Evolutionary conservation across 805 yeast species (phyloP).

Genomic region (Geotrichum ghanense): DNA sequence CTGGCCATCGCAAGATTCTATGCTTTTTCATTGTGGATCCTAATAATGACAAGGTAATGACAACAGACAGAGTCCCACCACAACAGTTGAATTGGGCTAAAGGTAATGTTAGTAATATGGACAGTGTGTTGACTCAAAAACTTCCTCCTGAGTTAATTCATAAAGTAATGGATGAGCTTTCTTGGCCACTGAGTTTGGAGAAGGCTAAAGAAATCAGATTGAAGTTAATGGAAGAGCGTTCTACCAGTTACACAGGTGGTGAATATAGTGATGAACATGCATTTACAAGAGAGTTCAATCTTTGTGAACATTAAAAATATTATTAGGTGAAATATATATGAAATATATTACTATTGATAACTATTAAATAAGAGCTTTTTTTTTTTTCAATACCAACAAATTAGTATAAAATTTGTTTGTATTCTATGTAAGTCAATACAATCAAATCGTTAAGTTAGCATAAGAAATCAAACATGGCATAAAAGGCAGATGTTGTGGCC

Average conservation of each 20-base stretch:
- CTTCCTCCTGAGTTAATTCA: conserved; percentile 10
- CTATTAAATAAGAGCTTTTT: too few relatives aligned
- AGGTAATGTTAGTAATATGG: conserved; percentile 7
- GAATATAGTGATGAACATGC: conserved; percentile 14
- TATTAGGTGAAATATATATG: too few relatives aligned
- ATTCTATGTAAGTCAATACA: too few relatives aligned
- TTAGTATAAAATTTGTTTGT: too few relatives aligned
- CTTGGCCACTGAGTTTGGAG: conserved; percentile 17
- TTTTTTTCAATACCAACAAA: too few relatives aligned
- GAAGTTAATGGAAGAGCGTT: conserved; percentile 28
- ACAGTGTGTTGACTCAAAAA: background rate
- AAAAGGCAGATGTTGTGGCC: background rate
- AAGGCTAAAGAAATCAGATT: conserved; percentile 23
- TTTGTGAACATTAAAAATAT: conserved; percentile 29
- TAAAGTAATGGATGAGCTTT: conserved; percentile 1
- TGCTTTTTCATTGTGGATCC: conserved; percentile 34
- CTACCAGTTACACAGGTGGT: conserved; percentile 5
- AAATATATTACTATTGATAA: too few relatives aligned
- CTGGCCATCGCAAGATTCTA: conserved; percentile 31
- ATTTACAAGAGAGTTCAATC: conserved; percentile 21
- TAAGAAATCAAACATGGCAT: background rate
- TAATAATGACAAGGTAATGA: conserved; percentile 19
- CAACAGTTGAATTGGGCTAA: conserved; percentile 30
- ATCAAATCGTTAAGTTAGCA: too few relatives aligned
- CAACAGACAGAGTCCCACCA: conserved; percentile 29